Percentiles rank a stretch among this genome's conserved stretches.
These are phyloP conservation scores for Rhodosporidiobolus sp. DNA, from an alignment of 768 basidiomycete genomes.

Conservation along the genomic window DNA sequence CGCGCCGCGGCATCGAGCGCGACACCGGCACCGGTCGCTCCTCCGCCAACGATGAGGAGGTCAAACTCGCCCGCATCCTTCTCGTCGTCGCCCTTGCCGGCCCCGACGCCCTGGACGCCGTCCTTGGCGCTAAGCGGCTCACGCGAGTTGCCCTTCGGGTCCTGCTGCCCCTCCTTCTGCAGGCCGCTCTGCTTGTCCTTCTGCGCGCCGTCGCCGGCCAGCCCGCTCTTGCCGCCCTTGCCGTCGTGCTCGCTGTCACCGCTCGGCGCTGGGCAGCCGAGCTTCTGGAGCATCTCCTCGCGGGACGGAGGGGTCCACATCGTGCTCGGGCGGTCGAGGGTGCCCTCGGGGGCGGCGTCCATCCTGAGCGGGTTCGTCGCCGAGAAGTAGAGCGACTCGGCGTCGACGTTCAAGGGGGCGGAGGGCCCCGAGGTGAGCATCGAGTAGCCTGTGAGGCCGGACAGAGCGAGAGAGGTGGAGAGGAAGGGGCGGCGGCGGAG, in stretches of 20 bases:
- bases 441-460: conserved; percentile 21
- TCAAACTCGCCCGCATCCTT: conserved; percentile 56
- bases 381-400: conserved; percentile 25
- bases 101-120: background rate
- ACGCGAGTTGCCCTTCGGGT: background rate
- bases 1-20: conserved; percentile 90
- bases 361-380: conserved; percentile 9
- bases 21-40: conserved; percentile 94
- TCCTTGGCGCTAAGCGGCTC: background rate
- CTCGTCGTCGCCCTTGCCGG: background rate
- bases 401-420: conserved; percentile 10
- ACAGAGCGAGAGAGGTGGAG: conserved; percentile 19
- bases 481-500: conserved; percentile 20
- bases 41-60: conserved; percentile 82
- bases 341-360: conserved; percentile 25
- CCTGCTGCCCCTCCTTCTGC: conserved; percentile 2
- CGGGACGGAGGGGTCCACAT: conserved; percentile 35
- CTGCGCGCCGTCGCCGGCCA: background rate
- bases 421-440: conserved; percentile 15
- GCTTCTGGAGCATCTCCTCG: conserved; percentile 31
- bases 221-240: conserved; percentile 16
- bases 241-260: conserved; percentile 15
- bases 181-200: conserved; percentile 1
- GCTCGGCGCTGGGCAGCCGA: background rate
- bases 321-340: conserved; percentile 32